Evolutionary conservation across 2,329 filamentous ascomycete genomes (phyloP), one percentile per base, ranked within the genome.

Genomic region (Penicillium polonicum): DNA sequence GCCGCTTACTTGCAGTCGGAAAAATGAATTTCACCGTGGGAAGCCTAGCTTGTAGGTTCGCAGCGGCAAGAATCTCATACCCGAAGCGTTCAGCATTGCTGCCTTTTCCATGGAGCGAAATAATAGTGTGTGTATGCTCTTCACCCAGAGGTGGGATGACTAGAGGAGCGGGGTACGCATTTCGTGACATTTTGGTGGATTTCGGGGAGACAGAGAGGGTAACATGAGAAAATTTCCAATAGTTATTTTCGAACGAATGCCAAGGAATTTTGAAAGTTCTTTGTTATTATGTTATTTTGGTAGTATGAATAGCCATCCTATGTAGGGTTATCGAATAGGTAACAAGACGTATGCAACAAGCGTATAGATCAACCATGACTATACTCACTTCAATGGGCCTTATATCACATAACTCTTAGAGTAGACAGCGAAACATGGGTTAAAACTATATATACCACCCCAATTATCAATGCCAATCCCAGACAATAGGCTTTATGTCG

Each of bases 11-110:
- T 0, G 82, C 76, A 0, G 80, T 83, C 0, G 82, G 82, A 55
- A 84, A 84, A 41, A 84, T 68, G 55, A 82, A 83, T 57, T 78
- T 79, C 1, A 76, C 65, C 1, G 65, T 70, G 21, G 68, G 66
- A 0, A 65, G 61, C 57, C 41, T 49, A 29, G 48, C 43, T 36
- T 55, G 56, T 23, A 67, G 57, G 17, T 55, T 57, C 8, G 60
- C 61, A 25, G 66, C 62, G 6, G 54, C 53, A 31, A 78, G 64
- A 17, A 80, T 61, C 3, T 69, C 65, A 23, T 57, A 49, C 5
- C 74, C 74, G 42, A 80, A 77, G 15, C 64, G 61, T 4, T 68
- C 57, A 19, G 71, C 72, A 21, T 90, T 88, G 17, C 55, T 60
- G 2, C 55, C 58, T 56, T 17, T 49, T 42, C 55, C 58, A 57